Percentiles rank a stretch among this genome's conserved stretches.
Conservation (phyloP, 139 green algal genomes). For the Coelastrella sp. region DNA sequence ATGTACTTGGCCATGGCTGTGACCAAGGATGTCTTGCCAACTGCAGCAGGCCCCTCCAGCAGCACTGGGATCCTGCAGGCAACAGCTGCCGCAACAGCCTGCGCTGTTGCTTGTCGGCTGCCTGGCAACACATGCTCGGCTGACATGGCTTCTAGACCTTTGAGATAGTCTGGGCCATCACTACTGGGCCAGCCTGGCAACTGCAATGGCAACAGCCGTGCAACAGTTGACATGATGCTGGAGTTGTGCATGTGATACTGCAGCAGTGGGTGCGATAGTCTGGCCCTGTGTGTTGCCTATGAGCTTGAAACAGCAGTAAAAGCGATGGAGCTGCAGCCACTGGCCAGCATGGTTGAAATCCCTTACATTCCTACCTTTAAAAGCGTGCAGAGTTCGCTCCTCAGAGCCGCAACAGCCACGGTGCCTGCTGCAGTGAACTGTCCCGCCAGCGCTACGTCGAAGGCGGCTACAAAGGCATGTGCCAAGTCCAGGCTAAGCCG, state of each 20-base stretch:
- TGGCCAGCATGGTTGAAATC: too few species aligned
- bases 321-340: too few species aligned
- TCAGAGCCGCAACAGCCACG: conserved; percentile 15
- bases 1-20: conserved; percentile 4
- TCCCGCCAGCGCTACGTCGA: conserved; percentile 10
- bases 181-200: too few species aligned
- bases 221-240: too few species aligned
- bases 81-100: conserved; percentile 33
- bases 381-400: not conserved
- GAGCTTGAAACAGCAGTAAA: too few species aligned
- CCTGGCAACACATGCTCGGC: conserved; percentile 47
- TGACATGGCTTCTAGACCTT: conserved; percentile 12
- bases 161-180: conserved; percentile 34
- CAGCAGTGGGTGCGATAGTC: too few species aligned
- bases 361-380: not conserved
- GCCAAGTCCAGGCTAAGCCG: not conserved
- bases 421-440: conserved; percentile 2
- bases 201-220: not conserved
- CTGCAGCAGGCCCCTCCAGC: conserved; percentile 56
- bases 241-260: too few species aligned
- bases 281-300: too few species aligned
- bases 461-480: conserved; percentile 35
- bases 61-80: conserved; percentile 45
- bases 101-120: conserved; percentile 31
- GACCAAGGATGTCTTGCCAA: conserved; percentile 49